Conservation (phyloP, 768 basidiomycete genomes). For the Boletus tomentosulus region DNA sequence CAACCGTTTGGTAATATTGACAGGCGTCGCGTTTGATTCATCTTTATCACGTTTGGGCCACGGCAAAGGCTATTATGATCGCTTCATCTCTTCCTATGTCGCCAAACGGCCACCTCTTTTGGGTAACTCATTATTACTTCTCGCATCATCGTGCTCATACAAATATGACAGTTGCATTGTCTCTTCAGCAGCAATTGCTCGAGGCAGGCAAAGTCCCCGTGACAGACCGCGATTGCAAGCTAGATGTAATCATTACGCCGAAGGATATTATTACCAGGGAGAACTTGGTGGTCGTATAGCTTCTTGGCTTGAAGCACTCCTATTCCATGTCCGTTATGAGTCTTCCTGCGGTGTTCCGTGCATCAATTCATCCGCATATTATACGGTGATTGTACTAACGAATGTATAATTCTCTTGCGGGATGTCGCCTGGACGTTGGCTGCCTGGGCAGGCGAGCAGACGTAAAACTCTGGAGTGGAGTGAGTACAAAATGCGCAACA, state of each 20-base stretch:
- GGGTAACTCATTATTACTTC: constrained; percentile 38
- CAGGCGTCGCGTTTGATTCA: constrained; percentile 74
- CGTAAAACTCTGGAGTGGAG: constrained; percentile 34
- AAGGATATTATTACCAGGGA: constrained; percentile 32
- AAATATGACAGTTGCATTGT: constrained; percentile 51
- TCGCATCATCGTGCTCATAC: constrained; percentile 13
- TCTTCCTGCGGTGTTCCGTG: constrained; percentile 9
- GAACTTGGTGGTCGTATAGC: constrained; percentile 19
- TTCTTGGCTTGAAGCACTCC: constrained; percentile 9
- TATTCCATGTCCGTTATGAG: constrained; percentile 26
- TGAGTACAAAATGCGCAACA: constrained; percentile 9
- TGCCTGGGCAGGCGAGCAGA: constrained; percentile 36
- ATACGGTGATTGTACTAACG: constrained; percentile 24
- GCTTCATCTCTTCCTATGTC: constrained; percentile 58
- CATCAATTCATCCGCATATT: constrained; percentile 6
- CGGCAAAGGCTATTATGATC: constrained; percentile 82
- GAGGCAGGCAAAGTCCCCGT: constrained; percentile 49
- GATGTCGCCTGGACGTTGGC: constrained; percentile 9
- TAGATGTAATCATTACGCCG: constrained; percentile 58
- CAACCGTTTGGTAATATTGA: background rate
- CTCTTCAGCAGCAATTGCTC: constrained; percentile 60
- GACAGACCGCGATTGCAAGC: constrained; percentile 55
- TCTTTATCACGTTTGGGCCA: constrained; percentile 69
- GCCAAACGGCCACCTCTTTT: constrained; percentile 49
- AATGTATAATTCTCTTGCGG: constrained; percentile 24